A percentile compares a stretch with the other conserved stretches of the same genome.
Evolutionary conservation across 1,284 basidiomycete genomes (phyloP).

Genomic region (Inonotus obliquus): DNA sequence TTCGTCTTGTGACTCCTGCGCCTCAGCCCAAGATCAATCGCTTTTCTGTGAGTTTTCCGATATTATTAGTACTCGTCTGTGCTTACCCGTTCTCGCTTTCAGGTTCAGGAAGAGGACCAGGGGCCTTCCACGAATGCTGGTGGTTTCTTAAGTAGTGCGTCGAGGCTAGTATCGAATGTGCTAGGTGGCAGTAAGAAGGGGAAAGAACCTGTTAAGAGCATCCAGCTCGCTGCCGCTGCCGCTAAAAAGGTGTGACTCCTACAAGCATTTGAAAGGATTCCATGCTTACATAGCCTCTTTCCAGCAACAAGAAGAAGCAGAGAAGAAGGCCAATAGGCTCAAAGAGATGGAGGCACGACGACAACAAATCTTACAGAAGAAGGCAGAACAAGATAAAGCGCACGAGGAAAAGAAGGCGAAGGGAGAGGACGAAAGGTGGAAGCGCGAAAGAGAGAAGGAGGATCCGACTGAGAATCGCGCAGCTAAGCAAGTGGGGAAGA

Average conservation of each 20-base stretch:
- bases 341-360: slow-evolving; percentile 80
- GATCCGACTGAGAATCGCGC: slow-evolving; percentile 65
- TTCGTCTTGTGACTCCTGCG: slow-evolving; percentile 17
- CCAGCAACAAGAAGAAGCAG: slow-evolving; percentile 83
- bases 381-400: slow-evolving; percentile 73
- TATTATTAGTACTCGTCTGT: neutral
- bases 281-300: neutral
- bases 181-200: slow-evolving; percentile 62
- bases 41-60: slow-evolving; percentile 36
- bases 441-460: slow-evolving; percentile 71
- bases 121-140: slow-evolving; percentile 24
- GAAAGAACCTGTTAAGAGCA: slow-evolving; percentile 73
- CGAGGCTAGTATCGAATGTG: slow-evolving; percentile 58
- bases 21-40: slow-evolving; percentile 37
- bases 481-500: slow-evolving; percentile 47
- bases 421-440: slow-evolving; percentile 66
- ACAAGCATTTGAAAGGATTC: neutral
- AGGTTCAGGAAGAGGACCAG: neutral
- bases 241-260: slow-evolving; percentile 70
- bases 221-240: slow-evolving; percentile 76
- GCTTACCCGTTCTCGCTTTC: neutral
- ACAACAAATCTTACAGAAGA: slow-evolving; percentile 65
- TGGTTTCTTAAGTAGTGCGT: slow-evolving; percentile 61
- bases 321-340: slow-evolving; percentile 68
- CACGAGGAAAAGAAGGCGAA: slow-evolving; percentile 64